phyloP scores from a whole-genome alignment of 1,139 yeast genomes.

The Magnusiomyces magnusii region DNA sequence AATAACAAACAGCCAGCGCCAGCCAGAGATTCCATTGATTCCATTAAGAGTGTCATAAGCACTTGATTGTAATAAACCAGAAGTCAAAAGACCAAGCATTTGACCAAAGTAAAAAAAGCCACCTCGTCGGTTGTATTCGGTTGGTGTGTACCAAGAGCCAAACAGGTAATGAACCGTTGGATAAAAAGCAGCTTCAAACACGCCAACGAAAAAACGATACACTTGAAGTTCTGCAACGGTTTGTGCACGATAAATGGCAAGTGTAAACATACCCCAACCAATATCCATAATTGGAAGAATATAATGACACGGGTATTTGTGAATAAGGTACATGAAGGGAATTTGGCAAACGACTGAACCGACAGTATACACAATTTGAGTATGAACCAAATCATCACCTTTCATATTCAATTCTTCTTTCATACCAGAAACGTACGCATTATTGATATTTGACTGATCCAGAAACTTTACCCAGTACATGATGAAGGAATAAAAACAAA shows the following conservation, averaged over 20 bases:
- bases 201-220: constrained; percentile 53
- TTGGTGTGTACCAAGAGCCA: constrained; percentile 54
- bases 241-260: constrained; percentile 44
- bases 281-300: constrained; percentile 53
- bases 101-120: constrained; percentile 56
- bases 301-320: constrained; percentile 37
- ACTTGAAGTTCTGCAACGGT: constrained; percentile 46
- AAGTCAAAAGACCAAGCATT: constrained; percentile 51
- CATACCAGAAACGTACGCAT: constrained; percentile 63
- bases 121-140: constrained; percentile 53
- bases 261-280: constrained; percentile 60
- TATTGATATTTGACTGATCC: constrained; percentile 48
- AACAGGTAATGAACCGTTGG: constrained; percentile 54
- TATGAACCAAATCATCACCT: constrained; percentile 59
- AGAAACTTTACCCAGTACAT: constrained; percentile 67
- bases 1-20: constrained; percentile 70
- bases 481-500: constrained; percentile 52
- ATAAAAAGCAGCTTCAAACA: constrained; percentile 54
- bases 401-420: constrained; percentile 50
- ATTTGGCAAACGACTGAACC: constrained; percentile 54
- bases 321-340: constrained; percentile 25
- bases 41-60: constrained; percentile 44
- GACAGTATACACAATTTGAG: constrained; percentile 50
- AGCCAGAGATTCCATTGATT: constrained; percentile 45
- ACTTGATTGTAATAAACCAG: constrained; percentile 60